Base-by-base conservation (phyloP, 1,139 yeast genomes). In the Saccharomyces pastorianus region DNA sequence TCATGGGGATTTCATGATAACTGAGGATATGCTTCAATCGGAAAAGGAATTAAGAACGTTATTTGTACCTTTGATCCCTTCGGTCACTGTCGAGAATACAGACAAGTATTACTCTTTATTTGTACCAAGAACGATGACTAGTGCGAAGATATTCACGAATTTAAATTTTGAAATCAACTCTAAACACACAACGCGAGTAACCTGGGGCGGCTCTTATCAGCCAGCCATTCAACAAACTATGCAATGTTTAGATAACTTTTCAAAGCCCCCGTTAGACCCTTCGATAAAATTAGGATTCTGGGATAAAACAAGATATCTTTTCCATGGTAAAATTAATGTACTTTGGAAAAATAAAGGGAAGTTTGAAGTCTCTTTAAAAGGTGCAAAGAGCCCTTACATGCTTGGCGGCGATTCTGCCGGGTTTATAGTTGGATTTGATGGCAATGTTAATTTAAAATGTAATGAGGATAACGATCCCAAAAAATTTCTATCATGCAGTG, bases 181-280 rank as follows among this genome's bases (percentile, higher is more conserved):
- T 0, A 73, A 75, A 20, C 68, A 71, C 6, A 84, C 93, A 0
- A 81, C 95, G 0, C 74, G 88, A 41, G 82, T 88, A 47, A 82
- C 88, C 0, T 90, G 96, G 96, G 95, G 96, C 29, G 84, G 85
- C 38, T 85, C 90, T 0, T 85, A 84, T 64, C 89, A 84, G 62
- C 91, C 96, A 42, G 95, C 90, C 1, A 78, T 91, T 46, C 91
- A 89, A 60, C 93, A 89, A 60, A 77, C 84, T 1, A 87, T 88
- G 85, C 74, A 83, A 54, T 86, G 83, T 56, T 78, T 91, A 61
- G 96, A 90, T 63, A 85, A 86, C 53, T 88, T 91, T 66, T 83
- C 95, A 0, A 93, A 85, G 62, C 87, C 88, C 1, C 87, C 87
- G 0, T 74, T 87, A 14, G 98, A 93, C 67, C 91, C 90, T 23